Conservation (phyloP, 495 filamentous ascomycete genomes). For the Aspergillus bertholletiae region DNA sequence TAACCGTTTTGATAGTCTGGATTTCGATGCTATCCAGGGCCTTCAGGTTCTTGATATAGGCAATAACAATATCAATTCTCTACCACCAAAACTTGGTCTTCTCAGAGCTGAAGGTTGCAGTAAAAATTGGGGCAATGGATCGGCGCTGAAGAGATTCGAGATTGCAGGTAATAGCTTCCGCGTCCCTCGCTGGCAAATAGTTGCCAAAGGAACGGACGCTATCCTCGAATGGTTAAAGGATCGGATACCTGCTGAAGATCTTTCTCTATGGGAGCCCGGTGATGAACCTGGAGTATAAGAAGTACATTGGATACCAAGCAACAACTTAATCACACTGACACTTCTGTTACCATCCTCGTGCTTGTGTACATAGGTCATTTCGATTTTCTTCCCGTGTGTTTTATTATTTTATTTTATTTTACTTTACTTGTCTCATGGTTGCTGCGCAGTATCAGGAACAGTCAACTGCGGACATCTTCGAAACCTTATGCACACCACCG, state of each 20-base stretch:
- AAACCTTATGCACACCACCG: not conserved
- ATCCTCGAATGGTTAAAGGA: slow-evolving; percentile 80
- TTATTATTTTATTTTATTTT: not conserved
- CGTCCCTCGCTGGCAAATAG: slow-evolving; percentile 80
- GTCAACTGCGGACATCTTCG: too few relatives aligned
- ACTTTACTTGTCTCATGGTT: too few relatives aligned
- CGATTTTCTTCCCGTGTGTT: not conserved
- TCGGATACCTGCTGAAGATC: slow-evolving; percentile 66
- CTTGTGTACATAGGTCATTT: not conserved
- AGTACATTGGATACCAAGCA: not conserved
- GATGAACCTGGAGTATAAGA: slow-evolving; percentile 10
- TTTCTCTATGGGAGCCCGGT: slow-evolving; percentile 34
- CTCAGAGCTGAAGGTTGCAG: slow-evolving; percentile 50
- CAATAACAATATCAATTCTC: slow-evolving; percentile 74
- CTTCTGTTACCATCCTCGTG: not conserved
- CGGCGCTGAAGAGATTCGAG: slow-evolving; percentile 50
- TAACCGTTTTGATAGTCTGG: slow-evolving; percentile 68
- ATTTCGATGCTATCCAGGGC: slow-evolving; percentile 70
- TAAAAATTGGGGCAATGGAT: slow-evolving; percentile 34
- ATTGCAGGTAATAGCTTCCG: slow-evolving; percentile 79
- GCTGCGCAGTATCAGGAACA: too few relatives aligned
- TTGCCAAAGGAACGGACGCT: slow-evolving; percentile 85
- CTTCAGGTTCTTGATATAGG: slow-evolving; percentile 71
- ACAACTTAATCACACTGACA: not conserved
- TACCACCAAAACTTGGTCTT: slow-evolving; percentile 77